Conservation (phyloP, 106 monocot species). For the Iris macrosiphon region DNA sequence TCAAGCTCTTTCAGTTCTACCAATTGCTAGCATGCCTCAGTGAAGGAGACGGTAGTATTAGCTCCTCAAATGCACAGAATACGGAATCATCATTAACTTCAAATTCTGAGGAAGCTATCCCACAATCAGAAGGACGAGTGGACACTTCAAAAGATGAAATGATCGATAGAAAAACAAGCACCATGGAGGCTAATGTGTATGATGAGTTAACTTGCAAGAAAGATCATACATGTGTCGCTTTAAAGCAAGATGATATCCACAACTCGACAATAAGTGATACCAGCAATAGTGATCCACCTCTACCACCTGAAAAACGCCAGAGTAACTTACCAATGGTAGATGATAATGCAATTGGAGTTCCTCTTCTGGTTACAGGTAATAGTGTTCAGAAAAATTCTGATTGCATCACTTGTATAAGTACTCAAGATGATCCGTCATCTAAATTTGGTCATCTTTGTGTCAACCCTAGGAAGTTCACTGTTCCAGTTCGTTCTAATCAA, state of each 20-base stretch:
- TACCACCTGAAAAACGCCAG: slow-evolving; percentile 12
- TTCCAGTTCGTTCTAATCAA: neutral
- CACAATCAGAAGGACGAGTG: slow-evolving; percentile 35
- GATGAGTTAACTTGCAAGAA: neutral
- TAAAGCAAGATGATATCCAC: slow-evolving; percentile 8
- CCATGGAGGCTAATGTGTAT: slow-evolving; percentile 21
- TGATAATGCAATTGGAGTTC: slow-evolving; percentile 7
- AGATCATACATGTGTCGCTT: slow-evolving; percentile 6
- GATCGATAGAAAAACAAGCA: slow-evolving; percentile 26
- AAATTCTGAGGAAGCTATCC: slow-evolving; percentile 77
- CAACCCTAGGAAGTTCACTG: neutral
- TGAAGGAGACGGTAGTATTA: slow-evolving; percentile 51
- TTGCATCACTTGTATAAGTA: neutral
- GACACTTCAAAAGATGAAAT: slow-evolving; percentile 36
- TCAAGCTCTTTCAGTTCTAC: slow-evolving; percentile 48
- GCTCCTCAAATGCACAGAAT: slow-evolving; percentile 49
- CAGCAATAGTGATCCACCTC: slow-evolving; percentile 8
- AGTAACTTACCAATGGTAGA: slow-evolving; percentile 12
- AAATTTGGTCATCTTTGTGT: neutral
- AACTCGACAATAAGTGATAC: slow-evolving; percentile 9
- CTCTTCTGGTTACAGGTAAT: neutral
- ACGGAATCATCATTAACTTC: slow-evolving; percentile 62
- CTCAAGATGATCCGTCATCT: neutral
- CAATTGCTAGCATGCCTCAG: slow-evolving; percentile 61
- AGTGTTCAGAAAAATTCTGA: slow-evolving; percentile 5